Evolutionary conservation across 805 yeast species (phyloP).

Genomic region (Cyberlindnera euphorbiae): DNA sequence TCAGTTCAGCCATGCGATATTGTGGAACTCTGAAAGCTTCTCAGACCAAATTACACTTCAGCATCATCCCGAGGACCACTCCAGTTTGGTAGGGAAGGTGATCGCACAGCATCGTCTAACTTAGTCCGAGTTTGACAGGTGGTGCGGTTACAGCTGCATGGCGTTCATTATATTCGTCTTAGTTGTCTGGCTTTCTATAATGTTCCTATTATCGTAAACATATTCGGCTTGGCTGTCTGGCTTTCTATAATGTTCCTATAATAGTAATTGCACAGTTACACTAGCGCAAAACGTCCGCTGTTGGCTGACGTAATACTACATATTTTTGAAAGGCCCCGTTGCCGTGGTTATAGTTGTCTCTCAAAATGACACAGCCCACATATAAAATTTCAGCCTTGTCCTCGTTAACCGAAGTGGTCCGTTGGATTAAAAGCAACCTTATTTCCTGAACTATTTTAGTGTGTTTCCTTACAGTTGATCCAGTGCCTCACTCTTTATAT

Average conservation of each 20-base stretch:
- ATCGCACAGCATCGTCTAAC: conserved; percentile 14
- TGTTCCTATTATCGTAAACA: background rate
- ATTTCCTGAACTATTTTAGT: no score
- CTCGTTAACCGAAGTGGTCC: no score
- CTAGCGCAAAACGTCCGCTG: no score
- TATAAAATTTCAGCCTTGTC: no score
- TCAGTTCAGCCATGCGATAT: conserved; percentile 16
- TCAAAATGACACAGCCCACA: no score
- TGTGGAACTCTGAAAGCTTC: conserved; percentile 9
- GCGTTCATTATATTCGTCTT: conserved; percentile 10
- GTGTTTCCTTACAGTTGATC: no score
- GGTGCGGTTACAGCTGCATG: conserved; percentile 20
- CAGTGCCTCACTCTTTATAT: no score
- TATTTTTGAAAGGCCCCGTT: no score
- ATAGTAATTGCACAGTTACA: no score
- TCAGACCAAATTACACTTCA: conserved; percentile 12
- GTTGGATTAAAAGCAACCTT: no score
- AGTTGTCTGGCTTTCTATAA: conserved; percentile 4
- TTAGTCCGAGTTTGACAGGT: conserved; percentile 9
- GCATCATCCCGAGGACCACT: conserved; percentile 6
- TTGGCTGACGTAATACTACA: no score
- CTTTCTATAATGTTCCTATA: background rate
- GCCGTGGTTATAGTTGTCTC: no score
- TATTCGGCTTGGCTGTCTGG: conserved; percentile 6
- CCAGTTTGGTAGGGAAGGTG: conserved; percentile 9